Base-by-base conservation (phyloP, 257 asterid genomes). In the Solanum rostratum region DNA sequence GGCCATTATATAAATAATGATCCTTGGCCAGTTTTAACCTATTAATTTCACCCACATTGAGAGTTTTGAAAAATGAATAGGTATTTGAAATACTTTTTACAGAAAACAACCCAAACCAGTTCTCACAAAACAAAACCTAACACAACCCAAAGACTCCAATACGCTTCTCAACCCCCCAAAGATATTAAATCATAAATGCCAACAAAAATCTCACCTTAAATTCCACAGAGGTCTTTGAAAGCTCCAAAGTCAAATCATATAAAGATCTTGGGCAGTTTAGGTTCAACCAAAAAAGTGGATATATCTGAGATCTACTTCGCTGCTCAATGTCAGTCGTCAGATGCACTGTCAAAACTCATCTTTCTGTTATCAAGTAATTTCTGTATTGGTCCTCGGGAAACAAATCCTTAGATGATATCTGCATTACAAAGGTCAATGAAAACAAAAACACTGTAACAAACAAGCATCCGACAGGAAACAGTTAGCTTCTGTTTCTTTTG, bases 371-470 rank as follows among this genome's bases (percentile, higher is more conserved):
- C 6, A 39, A 4, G 43, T 4, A 39, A 39, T n/a, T n/a, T n/a
- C n/a, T n/a, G 46, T 43, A 7, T 43, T 43, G 46, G 46, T 43
- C 46, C 46, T 8, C 6, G 1, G 9, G 45, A 60, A 85, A 94
- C 87, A 89, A 94, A 93, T 90, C 98, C 93, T 73, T 98, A 96
- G 90, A 93, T 96, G 90, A 93, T 91, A 87, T 96, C 98, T 43
- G 2, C 10, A 43, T 7, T 43, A 60, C 57, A 83, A n/a, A 68
- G 45, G 89, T 92, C 87, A 93, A 94, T 90, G 88, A 92, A 89
- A 87, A 90, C 89, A 85, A 80, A 87, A 39, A 43, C 11, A 43
- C 85, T 79, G 59, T 68, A 30, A 82, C 85, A 82, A 49, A 57
- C 76, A 85, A 85, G 83, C 60, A 88, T 82, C 79, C 46, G 10